phyloP scores from a whole-genome alignment of 2,329 filamentous ascomycete genomes.

The Fusarium sp. region DNA sequence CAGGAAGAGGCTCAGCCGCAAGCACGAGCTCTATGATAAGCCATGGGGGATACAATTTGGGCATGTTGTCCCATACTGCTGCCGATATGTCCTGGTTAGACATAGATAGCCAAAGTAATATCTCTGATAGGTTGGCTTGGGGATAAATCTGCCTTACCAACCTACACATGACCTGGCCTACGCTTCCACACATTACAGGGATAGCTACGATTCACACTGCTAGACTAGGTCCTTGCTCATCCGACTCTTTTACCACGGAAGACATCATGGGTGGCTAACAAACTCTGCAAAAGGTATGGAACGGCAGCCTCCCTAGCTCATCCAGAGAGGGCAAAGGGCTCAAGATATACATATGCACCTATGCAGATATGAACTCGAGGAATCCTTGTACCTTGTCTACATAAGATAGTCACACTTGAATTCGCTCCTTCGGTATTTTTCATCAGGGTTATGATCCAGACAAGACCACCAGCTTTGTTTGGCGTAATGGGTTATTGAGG shows the following conservation, averaged over 20 bases:
- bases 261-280: neutral
- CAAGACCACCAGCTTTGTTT: neutral
- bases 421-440: neutral
- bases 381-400: neutral
- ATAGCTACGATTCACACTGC: neutral
- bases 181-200: too few species aligned
- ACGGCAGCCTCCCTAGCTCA: neutral
- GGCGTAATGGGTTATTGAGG: neutral
- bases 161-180: neutral
- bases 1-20: neutral
- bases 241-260: neutral
- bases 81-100: neutral
- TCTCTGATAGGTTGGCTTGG: neutral
- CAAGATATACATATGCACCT: neutral
- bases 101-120: neutral
- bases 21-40: neutral
- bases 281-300: neutral
- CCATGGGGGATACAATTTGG: neutral
- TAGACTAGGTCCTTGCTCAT: neutral
- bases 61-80: neutral
- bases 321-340: neutral
- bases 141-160: neutral
- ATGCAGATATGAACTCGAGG: neutral
- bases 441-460: neutral
- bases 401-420: neutral